Evolutionary conservation across 2,329 filamentous ascomycete genomes (phyloP), one percentile per base, ranked within the genome.

Genomic region (Clarireedia paspali): DNA sequence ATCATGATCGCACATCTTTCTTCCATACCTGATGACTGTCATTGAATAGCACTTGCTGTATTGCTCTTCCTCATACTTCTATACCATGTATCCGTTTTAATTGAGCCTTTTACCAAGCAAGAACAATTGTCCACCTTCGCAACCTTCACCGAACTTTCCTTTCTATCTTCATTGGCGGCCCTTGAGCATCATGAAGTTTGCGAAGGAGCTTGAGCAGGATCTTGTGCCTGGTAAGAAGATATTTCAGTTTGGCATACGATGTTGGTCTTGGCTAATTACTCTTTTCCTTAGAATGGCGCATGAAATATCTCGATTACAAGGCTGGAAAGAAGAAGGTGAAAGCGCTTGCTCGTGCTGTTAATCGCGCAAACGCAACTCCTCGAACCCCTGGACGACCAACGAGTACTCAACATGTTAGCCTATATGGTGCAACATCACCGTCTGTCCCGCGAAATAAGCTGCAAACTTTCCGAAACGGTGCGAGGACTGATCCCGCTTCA

Each of bases 221-320:
- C 81, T 91, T 53, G 90, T 96, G 62, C 91, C 91, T 68, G 91
- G 82, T 84, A 70, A 69, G 17, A 34, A 7, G 17, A 34, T 4
- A 23, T 34, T 34, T 9, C 12, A 12, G 3, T 34, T 12, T 34
- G 10, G 30, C 30, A 34, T 34, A 12, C 30, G 30, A 12, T 34
- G 30, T 34, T 34, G 7, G 10, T 34, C 30, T 10, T 20, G 23
- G 53, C 55, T 62, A 53, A 57, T 27, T 14, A n/a, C 23, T 44
- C 7, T 14, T 27, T 63, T 34, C 30, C 30, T 10, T 2, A 85
- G 83, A 97, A 81, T 97, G 92, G 92, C 84, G 88, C 67, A 81
- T 85, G 70, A 95, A 96, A 72, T 97, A 96, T 71, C 80, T 97
- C 64, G 84, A 96, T 73, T 97, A 97, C 78, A 96, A 95, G 79